phyloP scores from a whole-genome alignment of 805 yeast species.

The Grigorovia jiainica region DNA sequence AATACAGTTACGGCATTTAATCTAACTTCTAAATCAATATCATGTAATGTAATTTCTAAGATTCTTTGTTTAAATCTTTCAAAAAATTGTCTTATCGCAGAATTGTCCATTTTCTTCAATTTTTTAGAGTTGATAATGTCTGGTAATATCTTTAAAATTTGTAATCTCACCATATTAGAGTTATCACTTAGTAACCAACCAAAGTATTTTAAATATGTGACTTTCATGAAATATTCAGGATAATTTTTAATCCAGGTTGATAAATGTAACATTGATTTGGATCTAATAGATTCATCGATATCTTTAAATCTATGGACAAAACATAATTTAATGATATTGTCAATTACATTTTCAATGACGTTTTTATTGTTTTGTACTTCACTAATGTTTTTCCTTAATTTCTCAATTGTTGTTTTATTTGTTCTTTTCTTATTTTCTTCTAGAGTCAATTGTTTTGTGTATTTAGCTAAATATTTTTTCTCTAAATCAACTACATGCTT shows the following conservation, averaged over 20 bases:
- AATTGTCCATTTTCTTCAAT: constrained; percentile 32
- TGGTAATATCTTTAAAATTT: constrained; percentile 48
- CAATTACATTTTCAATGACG: constrained; percentile 47
- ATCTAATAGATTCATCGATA: constrained; percentile 60
- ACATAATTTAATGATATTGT: constrained; percentile 55
- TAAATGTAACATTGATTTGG: constrained; percentile 53
- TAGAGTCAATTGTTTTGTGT: constrained; percentile 29
- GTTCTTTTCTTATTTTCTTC: constrained; percentile 32
- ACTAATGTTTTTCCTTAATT: constrained; percentile 35
- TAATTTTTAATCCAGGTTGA: constrained; percentile 63
- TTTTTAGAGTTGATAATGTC: constrained; percentile 29
- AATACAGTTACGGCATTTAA: constrained; percentile 42
- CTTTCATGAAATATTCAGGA: constrained; percentile 65
- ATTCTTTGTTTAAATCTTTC: constrained; percentile 61
- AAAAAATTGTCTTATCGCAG: constrained; percentile 69
- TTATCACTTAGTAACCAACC: constrained; percentile 84
- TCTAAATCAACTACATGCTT: constrained; percentile 34
- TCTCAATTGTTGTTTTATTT: constrained; percentile 36
- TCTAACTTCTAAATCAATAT: constrained; percentile 48
- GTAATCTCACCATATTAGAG: constrained; percentile 48
- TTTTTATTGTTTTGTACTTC: constrained; percentile 39
- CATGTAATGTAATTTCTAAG: constrained; percentile 51
- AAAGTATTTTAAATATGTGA: constrained; percentile 61
- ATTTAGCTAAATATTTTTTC: constrained; percentile 29
- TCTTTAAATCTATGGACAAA: constrained; percentile 77